Evolutionary conservation across 768 basidiomycete genomes (phyloP).

Genomic region (Ramaria rubella): DNA sequence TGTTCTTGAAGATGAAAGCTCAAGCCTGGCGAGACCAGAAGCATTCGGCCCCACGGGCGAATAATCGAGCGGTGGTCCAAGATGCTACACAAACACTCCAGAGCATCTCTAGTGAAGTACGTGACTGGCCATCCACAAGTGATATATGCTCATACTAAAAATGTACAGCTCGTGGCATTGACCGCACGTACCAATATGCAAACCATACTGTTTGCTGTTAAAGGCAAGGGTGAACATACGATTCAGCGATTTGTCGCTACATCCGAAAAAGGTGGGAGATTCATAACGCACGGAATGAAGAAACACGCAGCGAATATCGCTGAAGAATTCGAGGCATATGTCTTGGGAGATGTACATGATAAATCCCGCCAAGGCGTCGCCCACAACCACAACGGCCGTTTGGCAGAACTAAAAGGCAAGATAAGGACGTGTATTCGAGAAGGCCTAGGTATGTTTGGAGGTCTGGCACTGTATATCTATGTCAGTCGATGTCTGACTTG

Average conservation of each 20-base stretch:
- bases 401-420: not conserved
- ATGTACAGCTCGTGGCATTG: not conserved
- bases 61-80: not conserved
- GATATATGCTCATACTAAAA: not conserved
- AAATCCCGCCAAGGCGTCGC: not conserved
- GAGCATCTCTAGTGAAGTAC: not conserved
- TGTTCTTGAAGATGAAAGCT: not conserved
- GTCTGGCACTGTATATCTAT: no score
- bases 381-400: not conserved
- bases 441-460: not conserved
- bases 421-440: not conserved
- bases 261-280: not conserved
- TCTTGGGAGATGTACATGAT: not conserved
- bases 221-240: not conserved
- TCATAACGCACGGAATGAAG: not conserved
- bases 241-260: not conserved
- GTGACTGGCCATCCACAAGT: not conserved
- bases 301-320: not conserved
- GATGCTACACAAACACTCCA: not conserved
- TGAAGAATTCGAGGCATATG: not conserved
- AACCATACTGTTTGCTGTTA: not conserved
- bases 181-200: not conserved
- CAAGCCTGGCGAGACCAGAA: not conserved
- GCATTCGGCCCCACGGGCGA: not conserved
- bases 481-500: not conserved